Conservation (phyloP, 1,284 basidiomycete genomes). For the Pisolithus thermaeus region DNA sequence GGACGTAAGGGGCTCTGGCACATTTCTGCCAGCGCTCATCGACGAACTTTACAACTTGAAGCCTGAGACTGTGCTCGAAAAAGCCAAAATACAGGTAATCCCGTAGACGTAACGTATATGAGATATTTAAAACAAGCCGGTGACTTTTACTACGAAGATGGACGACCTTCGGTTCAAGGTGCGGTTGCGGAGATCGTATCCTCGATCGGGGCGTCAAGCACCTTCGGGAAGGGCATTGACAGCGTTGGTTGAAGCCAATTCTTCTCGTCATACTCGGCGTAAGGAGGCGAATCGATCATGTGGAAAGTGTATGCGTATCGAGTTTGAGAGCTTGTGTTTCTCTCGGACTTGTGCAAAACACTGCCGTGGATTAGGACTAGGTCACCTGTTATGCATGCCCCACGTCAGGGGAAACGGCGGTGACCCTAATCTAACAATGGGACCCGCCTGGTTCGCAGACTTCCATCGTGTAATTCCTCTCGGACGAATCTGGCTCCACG, state of each 20-base stretch:
- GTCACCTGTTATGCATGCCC: constrained; percentile 46
- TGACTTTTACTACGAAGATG: background rate
- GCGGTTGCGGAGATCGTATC: background rate
- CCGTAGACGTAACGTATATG: background rate
- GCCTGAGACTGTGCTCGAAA: constrained; percentile 44
- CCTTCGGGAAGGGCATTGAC: constrained; percentile 73
- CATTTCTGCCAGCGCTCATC: constrained; percentile 83
- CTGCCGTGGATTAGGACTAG: constrained; percentile 88
- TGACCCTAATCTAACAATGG: background rate
- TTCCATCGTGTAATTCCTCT: constrained; percentile 63
- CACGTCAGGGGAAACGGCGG: background rate
- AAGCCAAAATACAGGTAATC: constrained; percentile 45
- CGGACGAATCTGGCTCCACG: constrained; percentile 15
- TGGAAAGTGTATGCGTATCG: constrained; percentile 94
- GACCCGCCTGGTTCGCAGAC: constrained; percentile 66
- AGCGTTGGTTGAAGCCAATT: constrained; percentile 88
- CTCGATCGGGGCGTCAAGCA: constrained; percentile 40
- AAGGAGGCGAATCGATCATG: constrained; percentile 71
- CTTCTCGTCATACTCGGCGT: constrained; percentile 67
- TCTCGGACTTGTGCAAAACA: constrained; percentile 84
- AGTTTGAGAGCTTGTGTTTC: constrained; percentile 66
- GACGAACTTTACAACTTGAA: constrained; percentile 72
- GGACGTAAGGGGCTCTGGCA: constrained; percentile 79
- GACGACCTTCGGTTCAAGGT: background rate
- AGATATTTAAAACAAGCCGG: background rate